Base-by-base conservation (phyloP, 306 rosid genomes). In the Vigna nakashimae region DNA sequence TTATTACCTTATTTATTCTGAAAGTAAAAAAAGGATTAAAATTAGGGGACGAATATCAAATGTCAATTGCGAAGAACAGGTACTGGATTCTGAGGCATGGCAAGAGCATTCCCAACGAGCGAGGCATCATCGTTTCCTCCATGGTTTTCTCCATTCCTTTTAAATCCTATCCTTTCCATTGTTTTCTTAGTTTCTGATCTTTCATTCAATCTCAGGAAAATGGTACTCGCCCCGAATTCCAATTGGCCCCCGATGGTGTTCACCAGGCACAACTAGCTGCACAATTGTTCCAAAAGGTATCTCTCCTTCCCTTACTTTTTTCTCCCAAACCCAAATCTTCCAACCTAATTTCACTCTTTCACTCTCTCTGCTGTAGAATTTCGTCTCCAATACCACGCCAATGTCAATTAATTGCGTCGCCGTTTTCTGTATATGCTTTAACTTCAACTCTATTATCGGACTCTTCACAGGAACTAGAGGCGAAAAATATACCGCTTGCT, bases 31-130 rank as follows among this genome's bases (percentile, higher is more conserved):
- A 2, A 43, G 26, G 18, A 52, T 17, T 53, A 53, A 11, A 14
- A 1, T 59, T 38, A 40, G 52, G 46, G 8, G 0, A 6, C 13
- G 38, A 42, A 42, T 42, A 9, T 42, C 3, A 67, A 24, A 67
- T 82, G 85, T 64, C n/a, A 0, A 22, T 1, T 36, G 66, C 4
- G 20, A 82, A 65, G 79, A 90, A 94, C 87, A 74, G 82, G 52
- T 92, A 88, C 84, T 90, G 97, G 98, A 48, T 92, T 67, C 51
- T 94, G 86, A 86, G 97, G 85, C 98, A 90, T 73, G 97, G 98
- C 75, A 90, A 86, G 86, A 92, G 97, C 92, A 88, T 94, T 81
- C 97, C 98, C 6, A 90, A 94, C 52, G 92, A 90, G 80, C 87
- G 71, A 72, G 93, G 97, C 85, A 80, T 94, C 53, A 83, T 94